Base-by-base conservation (phyloP, 2,329 filamentous ascomycete genomes). In the Volutella citrinella region DNA sequence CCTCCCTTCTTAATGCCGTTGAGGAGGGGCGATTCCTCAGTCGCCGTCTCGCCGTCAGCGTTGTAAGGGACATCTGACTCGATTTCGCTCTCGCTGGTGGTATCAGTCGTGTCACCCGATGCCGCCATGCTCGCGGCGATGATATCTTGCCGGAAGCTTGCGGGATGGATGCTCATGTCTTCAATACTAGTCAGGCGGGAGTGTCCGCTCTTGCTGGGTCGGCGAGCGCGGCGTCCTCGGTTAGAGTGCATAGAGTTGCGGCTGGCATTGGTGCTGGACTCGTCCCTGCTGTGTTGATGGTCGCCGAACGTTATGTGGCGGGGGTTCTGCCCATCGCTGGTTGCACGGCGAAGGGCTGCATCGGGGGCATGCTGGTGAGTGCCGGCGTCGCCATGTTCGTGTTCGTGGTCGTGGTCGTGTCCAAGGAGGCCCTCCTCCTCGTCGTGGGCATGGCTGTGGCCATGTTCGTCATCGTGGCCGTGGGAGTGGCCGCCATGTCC, bases 141-240 rank as follows among this genome's bases (percentile, higher is more conserved):
- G 49, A 98, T 95, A 36, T 91, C 88, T 59, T 95, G 86, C 46
- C 93, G 76, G 69, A 97, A 89, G 44, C 84, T 91, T 16, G 88
- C 84, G 4, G 93, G 93, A 57, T 96, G 86, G 32, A 95, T 86
- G 57, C 83, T 87, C 48, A 94, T 84, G 35, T 89, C 76, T 20
- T 82, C 64, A 68, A 89, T 65, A 67, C 74, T 80, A 39, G 78
- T 66, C 45, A 84, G 74, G 49, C 78, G 80, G 35, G 69, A 69
- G 40, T 76, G 74, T 43, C 76, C 71, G 47, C 62, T 72, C 55
- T 65, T 69, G 39, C 66, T 63, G 39, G 62, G 58, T 27, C 69
- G 67, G 32, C 69, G 68, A 36, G 65, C 63, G 21, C 65, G 66
- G 30, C 65, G 59, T n/a, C n/a, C n/a, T n/a, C 64, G 64, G 36